Base-by-base conservation (phyloP, 2,329 filamentous ascomycete genomes). In the Talaromyces sp. region DNA sequence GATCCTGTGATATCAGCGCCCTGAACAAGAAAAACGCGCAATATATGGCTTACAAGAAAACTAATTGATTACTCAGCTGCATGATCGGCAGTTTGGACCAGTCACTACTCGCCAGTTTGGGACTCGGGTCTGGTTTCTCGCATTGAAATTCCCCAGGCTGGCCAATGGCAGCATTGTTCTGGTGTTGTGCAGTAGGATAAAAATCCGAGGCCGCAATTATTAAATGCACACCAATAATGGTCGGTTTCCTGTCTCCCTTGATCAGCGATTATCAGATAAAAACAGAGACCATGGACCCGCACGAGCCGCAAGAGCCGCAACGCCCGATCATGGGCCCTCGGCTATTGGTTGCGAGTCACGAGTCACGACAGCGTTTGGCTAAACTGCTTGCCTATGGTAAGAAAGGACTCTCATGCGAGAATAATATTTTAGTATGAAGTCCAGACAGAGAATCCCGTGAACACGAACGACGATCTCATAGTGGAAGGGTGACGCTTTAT, bases 191-290 rank as follows among this genome's bases (percentile, higher is more conserved):
- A 31, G 11, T 34, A 36, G 51, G 51, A 54, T 34, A 54, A 54
- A 34, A 54, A 54, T 54, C 51, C 51, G 51, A 34, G 51, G 22
- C 29, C 10, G 22, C 29, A 15, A 31, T 36, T 36, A 36, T 36
- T 36, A 36, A 13, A 36, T 22, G 11, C 11, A 25, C n/a, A 4
- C 11, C 31, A 56, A 56, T 56, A 7, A 56, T 56, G 31, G 11
- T 36, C 29, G 27, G 8, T 29, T 53, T 5, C 15, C 47, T 29
- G 8, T 17, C 47, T 49, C 10, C 25, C 27, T 53, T 53, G 51
- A 34, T 54, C 29, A 53, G 25, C 47, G 47, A 53, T 53, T 53
- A 53, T 53, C 47, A 54, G 49, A 54, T 54, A n/a, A 56, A 17
- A 34, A 22, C 17, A 56, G 31, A 13, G 51, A 19, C 19, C 7